A percentile compares a stretch with the other conserved stretches of the same genome.
Evolutionary conservation across 495 filamentous ascomycete species (phyloP).

Genomic region (Aspergillus haitiensis): DNA sequence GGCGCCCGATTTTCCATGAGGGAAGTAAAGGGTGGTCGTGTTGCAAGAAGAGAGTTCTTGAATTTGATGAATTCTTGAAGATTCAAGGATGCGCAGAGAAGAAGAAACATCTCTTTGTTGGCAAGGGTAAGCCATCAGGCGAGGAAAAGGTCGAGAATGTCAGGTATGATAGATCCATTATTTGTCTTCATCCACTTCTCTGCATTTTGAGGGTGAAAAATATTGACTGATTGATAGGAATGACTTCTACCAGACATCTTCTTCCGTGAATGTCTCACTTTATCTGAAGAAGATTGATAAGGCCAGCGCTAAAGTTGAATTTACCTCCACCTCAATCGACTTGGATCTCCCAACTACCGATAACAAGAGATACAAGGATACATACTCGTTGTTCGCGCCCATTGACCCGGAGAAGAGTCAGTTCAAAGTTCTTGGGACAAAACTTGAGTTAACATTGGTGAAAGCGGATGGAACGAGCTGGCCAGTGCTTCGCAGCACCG

Average conservation of each 20-base stretch:
- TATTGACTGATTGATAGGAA: conserved; percentile 49
- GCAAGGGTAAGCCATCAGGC: conserved; percentile 63
- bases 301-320: conserved; percentile 66
- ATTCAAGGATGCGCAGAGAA: conserved; percentile 87
- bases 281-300: conserved; percentile 98
- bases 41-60: conserved; percentile 91
- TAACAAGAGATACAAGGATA: conserved; percentile 75
- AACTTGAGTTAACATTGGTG: conserved; percentile 80
- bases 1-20: conserved; percentile 90
- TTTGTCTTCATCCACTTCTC: neutral
- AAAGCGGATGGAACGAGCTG: conserved; percentile 84
- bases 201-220: neutral
- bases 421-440: conserved; percentile 91
- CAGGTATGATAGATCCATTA: conserved; percentile 54
- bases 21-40: conserved; percentile 96
- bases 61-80: conserved; percentile 97
- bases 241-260: conserved; percentile 93
- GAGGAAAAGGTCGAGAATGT: conserved; percentile 65
- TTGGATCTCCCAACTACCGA: conserved; percentile 85
- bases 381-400: conserved; percentile 70
- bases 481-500: conserved; percentile 86
- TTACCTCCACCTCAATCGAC: conserved; percentile 57
- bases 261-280: conserved; percentile 82
- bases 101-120: conserved; percentile 80
- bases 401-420: conserved; percentile 72